These are phyloP conservation scores for Escovopsis weberi DNA, from an alignment of 2,329 filamentous ascomycete genomes.

Conservation along the genomic window DNA sequence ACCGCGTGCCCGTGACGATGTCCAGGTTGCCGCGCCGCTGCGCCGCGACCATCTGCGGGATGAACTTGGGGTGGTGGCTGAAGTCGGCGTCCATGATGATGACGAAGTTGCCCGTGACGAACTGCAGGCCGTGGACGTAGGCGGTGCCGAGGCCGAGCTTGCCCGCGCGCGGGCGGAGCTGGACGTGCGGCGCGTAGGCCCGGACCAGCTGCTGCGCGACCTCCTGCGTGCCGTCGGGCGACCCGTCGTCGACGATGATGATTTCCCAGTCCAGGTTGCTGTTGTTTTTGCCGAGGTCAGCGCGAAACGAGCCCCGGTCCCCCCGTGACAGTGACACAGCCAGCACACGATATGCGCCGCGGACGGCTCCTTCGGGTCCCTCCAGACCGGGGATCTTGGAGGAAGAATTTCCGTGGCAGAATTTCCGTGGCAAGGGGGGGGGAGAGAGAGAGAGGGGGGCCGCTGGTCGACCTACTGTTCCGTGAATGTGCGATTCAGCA, in stretches of 20 bases:
- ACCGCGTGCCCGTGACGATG: constrained; percentile 92
- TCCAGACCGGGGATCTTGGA: no score
- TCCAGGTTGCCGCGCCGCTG: constrained; percentile 73
- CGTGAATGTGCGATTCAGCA: constrained; percentile 83
- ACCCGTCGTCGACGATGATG: constrained; percentile 96
- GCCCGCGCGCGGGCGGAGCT: constrained; percentile 77
- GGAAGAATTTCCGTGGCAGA: not conserved
- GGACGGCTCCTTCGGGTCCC: not conserved
- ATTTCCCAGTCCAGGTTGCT: constrained; percentile 95
- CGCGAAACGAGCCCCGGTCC: no score
- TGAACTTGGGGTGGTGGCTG: constrained; percentile 98
- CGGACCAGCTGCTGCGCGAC: constrained; percentile 83
- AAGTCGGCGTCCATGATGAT: constrained; percentile 99
- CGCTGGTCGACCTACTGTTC: constrained; percentile 49
- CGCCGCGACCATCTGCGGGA: constrained; percentile 76
- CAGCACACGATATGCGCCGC: not conserved
- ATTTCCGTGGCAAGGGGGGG: not conserved
- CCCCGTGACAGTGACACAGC: not conserved
- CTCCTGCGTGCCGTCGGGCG: constrained; percentile 85
- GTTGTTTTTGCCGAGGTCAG: not conserved
- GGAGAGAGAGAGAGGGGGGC: not conserved
- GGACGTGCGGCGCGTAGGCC: constrained; percentile 65
- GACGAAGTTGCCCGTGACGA: constrained; percentile 81
- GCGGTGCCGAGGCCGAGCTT: constrained; percentile 96
- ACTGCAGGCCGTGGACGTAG: constrained; percentile 89